Conservation (phyloP, 2,329 filamentous ascomycete species). For the Parascedosporium putredinis region DNA sequence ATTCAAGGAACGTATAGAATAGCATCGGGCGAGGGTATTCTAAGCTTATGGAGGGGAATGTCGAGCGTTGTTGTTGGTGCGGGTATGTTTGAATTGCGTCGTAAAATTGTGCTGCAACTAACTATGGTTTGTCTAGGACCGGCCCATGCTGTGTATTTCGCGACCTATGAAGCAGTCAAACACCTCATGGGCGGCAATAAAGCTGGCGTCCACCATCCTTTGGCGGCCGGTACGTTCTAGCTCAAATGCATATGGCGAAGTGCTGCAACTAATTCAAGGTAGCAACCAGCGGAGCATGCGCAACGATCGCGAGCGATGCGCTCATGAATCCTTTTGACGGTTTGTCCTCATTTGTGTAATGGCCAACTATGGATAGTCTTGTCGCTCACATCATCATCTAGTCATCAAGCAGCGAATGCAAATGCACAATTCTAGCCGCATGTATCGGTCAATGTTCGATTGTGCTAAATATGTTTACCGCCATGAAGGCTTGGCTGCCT, state of each 20-base stretch:
- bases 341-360: conserved; percentile 32
- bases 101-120: conserved; percentile 12
- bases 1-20: conserved; percentile 90
- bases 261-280: too few species aligned
- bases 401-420: conserved; percentile 99
- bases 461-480: conserved; percentile 83
- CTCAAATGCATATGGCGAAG: too few species aligned
- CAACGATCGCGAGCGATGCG: conserved; percentile 93
- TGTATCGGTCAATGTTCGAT: conserved; percentile 76
- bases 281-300: conserved; percentile 89
- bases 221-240: conserved; percentile 60
- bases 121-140: conserved; percentile 51
- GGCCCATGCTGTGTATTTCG: conserved; percentile 96
- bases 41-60: conserved; percentile 91
- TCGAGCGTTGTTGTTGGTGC: conserved; percentile 94
- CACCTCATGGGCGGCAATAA: conserved; percentile 90
- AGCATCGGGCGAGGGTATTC: conserved; percentile 75
- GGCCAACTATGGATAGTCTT: neutral
- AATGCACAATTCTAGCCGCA: conserved; percentile 79
- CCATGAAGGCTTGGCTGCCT: conserved; percentile 78
- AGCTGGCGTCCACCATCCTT: conserved; percentile 75
- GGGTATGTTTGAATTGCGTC: conserved; percentile 45
- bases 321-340: conserved; percentile 99
- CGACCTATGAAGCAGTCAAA: conserved; percentile 95
- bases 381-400: conserved; percentile 27